Percentiles rank a stretch among this genome's conserved stretches.
Conservation (phyloP, 2,329 filamentous ascomycete species). For the Pseudomassariella vexata region DNA sequence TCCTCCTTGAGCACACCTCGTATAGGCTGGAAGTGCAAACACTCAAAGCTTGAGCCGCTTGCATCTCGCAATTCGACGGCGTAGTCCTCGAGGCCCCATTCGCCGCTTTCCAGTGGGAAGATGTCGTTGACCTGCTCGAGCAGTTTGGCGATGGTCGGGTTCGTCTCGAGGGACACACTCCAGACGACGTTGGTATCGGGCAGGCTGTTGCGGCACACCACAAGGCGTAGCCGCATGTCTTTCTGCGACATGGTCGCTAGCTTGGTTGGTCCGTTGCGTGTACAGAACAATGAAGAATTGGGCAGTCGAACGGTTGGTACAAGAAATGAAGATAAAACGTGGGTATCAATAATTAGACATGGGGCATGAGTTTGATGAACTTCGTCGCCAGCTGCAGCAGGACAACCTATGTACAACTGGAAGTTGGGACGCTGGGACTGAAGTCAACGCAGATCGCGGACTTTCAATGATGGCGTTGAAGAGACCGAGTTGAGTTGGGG, state of each 20-base stretch:
- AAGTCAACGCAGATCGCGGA: no score
- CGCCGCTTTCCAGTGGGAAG: conserved; percentile 71
- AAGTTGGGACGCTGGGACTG: no score
- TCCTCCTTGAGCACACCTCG: conserved; percentile 69
- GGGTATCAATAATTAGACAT: no score
- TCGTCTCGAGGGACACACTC: conserved; percentile 50
- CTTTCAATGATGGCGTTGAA: no score
- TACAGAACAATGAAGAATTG: no score
- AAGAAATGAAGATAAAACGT: no score
- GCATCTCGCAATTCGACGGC: conserved; percentile 63
- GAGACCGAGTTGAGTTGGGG: no score
- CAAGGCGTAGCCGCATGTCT: conserved; percentile 65
- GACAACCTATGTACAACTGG: no score
- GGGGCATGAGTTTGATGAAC: no score
- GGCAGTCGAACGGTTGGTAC: no score
- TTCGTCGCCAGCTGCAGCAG: no score
- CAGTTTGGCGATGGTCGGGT: conserved; percentile 69
- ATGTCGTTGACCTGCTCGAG: conserved; percentile 74
- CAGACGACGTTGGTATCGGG: conserved; percentile 70
- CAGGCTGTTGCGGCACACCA: conserved; percentile 66
- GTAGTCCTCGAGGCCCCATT: conserved; percentile 91
- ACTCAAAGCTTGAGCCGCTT: conserved; percentile 67
- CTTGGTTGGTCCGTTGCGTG: no score
- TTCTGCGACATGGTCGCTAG: conserved; percentile 28
- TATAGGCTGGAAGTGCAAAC: conserved; percentile 76